Evolutionary conservation across 2,329 filamentous ascomycete genomes (phyloP), one percentile per base, ranked within the genome.

Genomic region (Alternaria atra): DNA sequence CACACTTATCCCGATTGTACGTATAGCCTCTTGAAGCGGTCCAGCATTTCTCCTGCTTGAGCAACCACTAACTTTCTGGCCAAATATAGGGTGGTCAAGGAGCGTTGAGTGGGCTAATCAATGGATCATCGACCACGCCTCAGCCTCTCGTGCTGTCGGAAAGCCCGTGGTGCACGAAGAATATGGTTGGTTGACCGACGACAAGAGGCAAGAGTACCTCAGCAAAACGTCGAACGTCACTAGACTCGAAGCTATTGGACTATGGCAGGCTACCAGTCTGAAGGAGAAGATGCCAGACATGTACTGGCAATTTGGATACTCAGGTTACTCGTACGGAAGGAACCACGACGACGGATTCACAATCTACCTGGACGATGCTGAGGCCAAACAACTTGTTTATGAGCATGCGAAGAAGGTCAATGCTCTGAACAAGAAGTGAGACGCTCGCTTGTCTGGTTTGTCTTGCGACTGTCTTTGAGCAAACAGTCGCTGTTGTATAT

Each of bases 261-360:
- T 77, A 32, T 87, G 85, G 84, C 85, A 87, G 72, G 75, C 77
- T 25, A 84, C 84, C 5, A 79, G 75, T 13, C 64, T 84, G 6
- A 74, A 82, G 56, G 80, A 84, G 67, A 80, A 82, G 64, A 77
- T 87, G 70, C 75, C 82, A 2, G 84, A 86, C 61, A 79, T 86
- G 80, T 87, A 82, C 74, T 87, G 85, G 85, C 85, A 87, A 63
- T 86, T 79, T 64, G 85, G 85, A 0, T 86, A 76, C 64, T 80
- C 78, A 5, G 78, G 77, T 0, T 86, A 81, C 66, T 85, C 84
- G 4, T 86, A 84, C 39, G 84, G 85, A 0, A 79, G 80, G 42
- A 87, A 87, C 68, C 77, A 87, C 52, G 76, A 87, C 43, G 85
- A 87, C 54, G 85, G 85, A 0, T 87, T 87, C 68, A 87, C 85